Percentiles rank a stretch among this genome's conserved stretches.
Conservation (phyloP, 805 yeast genomes). For the Candida lessepsii region DNA sequence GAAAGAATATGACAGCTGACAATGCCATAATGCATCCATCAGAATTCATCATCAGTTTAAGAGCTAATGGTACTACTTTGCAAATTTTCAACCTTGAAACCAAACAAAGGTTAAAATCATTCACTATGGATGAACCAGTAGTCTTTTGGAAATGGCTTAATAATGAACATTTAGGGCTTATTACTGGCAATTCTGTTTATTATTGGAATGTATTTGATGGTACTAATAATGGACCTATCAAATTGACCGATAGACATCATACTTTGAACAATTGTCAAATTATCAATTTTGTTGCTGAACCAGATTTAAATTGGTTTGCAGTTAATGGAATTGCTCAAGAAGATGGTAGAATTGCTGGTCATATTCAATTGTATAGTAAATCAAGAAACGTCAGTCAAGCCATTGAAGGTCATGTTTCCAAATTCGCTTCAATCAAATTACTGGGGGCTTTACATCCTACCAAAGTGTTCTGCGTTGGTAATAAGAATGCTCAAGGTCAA, state of each 20-base stretch:
- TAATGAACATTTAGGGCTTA: constrained; percentile 71
- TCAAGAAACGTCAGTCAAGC: constrained; percentile 92
- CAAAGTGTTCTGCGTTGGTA: constrained; percentile 89
- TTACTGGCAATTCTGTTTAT: constrained; percentile 73
- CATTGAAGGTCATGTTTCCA: constrained; percentile 96
- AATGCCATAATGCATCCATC: constrained; percentile 94
- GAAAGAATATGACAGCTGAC: constrained; percentile 96
- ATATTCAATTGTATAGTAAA: constrained; percentile 87
- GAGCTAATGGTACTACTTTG: constrained; percentile 95
- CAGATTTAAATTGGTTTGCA: constrained; percentile 86
- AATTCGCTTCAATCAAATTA: constrained; percentile 73
- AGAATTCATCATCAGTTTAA: constrained; percentile 83
- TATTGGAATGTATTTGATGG: constrained; percentile 85
- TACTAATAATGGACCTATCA: constrained; percentile 72
- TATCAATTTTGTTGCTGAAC: constrained; percentile 84
- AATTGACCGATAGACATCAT: constrained; percentile 80
- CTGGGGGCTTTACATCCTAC: constrained; percentile 73
- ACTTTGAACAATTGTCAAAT: constrained; percentile 78
- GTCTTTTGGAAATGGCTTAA: constrained; percentile 95
- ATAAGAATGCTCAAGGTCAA: constrained; percentile 70
- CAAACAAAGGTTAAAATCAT: constrained; percentile 86
- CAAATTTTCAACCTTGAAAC: constrained; percentile 89
- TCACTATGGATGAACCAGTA: constrained; percentile 82
- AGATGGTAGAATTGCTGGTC: constrained; percentile 92
- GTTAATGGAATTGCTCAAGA: constrained; percentile 94